Evolutionary conservation across 2,329 filamentous ascomycete genomes (phyloP).

Genomic region (Penicillium sp.): DNA sequence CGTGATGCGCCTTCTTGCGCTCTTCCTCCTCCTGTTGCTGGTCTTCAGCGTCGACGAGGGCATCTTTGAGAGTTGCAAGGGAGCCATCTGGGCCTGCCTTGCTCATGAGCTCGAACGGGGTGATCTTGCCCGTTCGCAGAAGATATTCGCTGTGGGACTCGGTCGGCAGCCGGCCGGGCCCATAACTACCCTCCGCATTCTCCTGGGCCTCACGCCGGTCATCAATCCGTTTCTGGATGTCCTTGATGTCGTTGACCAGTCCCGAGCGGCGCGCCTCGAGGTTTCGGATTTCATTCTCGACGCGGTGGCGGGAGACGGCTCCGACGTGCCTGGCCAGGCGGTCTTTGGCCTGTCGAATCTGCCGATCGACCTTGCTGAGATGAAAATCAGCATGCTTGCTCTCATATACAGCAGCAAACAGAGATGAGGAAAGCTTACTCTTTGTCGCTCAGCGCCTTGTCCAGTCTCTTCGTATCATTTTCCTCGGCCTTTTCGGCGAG

Average conservation of each 20-base stretch:
- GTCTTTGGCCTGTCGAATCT: conserved; percentile 66
- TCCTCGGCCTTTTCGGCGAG: conserved; percentile 68
- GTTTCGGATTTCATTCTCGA: conserved; percentile 65
- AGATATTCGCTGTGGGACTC: conserved; percentile 88
- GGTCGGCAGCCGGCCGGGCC: conserved; percentile 67
- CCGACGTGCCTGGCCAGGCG: conserved; percentile 63
- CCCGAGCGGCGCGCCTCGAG: conserved; percentile 69
- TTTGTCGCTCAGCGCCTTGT: conserved; percentile 61
- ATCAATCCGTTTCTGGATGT: conserved; percentile 82
- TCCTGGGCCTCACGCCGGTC: conserved; percentile 68
- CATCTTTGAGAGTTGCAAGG: conserved; percentile 74
- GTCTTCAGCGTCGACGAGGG: conserved; percentile 81
- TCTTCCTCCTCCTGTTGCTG: conserved; percentile 61
- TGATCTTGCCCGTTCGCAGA: conserved; percentile 96
- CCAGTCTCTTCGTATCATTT: conserved; percentile 66
- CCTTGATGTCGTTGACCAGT: conserved; percentile 73
- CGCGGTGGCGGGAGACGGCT: conserved; percentile 55
- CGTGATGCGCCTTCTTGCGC: conserved; percentile 47
- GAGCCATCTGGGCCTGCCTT: conserved; percentile 63
- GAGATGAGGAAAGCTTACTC: conserved; percentile 37
- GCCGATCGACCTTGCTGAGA: conserved; percentile 65
- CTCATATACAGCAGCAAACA: neutral
- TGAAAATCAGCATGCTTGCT: conserved; percentile 9
- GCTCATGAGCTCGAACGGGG: conserved; percentile 84
- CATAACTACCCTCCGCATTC: conserved; percentile 51